Conservation (phyloP, 768 basidiomycete genomes). For the Lactarius sanguifluus region DNA sequence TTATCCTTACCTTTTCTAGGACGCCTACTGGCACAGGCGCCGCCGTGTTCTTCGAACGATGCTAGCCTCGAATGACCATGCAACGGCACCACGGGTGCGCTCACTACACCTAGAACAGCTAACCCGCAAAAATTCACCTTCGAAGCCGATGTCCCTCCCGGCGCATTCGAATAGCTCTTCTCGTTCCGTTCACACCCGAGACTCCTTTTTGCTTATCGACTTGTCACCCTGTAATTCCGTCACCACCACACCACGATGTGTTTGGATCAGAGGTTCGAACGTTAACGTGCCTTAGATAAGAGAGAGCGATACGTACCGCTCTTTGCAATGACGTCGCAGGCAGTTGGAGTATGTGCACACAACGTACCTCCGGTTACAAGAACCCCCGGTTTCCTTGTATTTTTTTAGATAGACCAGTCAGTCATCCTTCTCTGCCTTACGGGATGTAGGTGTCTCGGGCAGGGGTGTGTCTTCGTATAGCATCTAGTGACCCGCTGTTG, state of each 20-base stretch:
- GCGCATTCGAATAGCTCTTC: not conserved
- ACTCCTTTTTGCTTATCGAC: not conserved
- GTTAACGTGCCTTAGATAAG: not conserved
- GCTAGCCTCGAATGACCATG: not conserved
- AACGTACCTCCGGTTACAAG: not conserved
- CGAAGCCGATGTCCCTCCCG: not conserved
- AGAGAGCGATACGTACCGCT: not conserved
- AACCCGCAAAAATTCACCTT: not conserved
- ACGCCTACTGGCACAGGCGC: not conserved
- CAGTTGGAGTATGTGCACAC: not conserved
- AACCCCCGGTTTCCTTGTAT: not conserved
- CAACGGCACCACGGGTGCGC: not conserved
- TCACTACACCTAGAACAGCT: conserved; percentile 1
- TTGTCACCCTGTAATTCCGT: not conserved
- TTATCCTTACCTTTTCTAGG: not conserved
- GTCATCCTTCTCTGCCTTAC: too few relatives aligned
- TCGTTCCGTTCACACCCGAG: not conserved
- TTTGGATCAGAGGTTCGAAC: not conserved
- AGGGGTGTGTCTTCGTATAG: not conserved
- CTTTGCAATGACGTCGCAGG: not conserved
- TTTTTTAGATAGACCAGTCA: not conserved
- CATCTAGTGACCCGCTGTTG: not conserved
- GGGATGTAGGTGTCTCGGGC: not conserved
- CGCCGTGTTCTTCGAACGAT: not conserved
- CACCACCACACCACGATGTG: not conserved